Percentiles rank a stretch among this genome's conserved stretches.
phyloP scores from a whole-genome alignment of 1,284 basidiomycete genomes.

The Marasmius tenuissimus region DNA sequence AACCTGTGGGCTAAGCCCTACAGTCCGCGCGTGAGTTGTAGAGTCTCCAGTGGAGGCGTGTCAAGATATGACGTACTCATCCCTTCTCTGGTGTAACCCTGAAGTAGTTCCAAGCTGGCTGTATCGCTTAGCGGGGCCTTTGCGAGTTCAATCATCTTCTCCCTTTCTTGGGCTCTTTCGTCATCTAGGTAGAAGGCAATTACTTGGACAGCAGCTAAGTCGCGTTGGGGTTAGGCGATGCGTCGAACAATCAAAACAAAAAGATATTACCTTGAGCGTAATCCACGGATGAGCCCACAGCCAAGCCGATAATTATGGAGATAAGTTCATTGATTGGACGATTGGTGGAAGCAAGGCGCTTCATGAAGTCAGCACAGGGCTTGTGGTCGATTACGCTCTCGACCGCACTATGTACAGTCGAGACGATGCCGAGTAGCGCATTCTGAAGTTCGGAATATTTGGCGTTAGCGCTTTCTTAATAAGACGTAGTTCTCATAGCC shows the following conservation, averaged over 20 bases:
- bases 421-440: slow-evolving; percentile 20
- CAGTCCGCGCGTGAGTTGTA: background rate
- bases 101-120: slow-evolving; percentile 35
- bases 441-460: slow-evolving; percentile 8
- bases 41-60: background rate
- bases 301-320: slow-evolving; percentile 31
- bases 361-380: slow-evolving; percentile 43
- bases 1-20: slow-evolving; percentile 43
- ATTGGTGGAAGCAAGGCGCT: slow-evolving; percentile 38
- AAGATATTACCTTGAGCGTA: slow-evolving; percentile 35
- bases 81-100: slow-evolving; percentile 54
- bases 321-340: slow-evolving; percentile 42
- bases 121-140: slow-evolving; percentile 27
- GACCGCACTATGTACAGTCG: slow-evolving; percentile 22
- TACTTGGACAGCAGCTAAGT: slow-evolving; percentile 38
- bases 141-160: slow-evolving; percentile 39
- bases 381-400: slow-evolving; percentile 28
- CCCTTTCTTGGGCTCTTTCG: slow-evolving; percentile 34
- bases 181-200: slow-evolving; percentile 60
- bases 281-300: slow-evolving; percentile 48
- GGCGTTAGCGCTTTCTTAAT: background rate
- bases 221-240: background rate
- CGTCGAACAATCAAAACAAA: background rate
- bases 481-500: background rate
- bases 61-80: slow-evolving; percentile 39